Evolutionary conservation across 768 basidiomycete genomes (phyloP), one percentile per base, ranked within the genome.

Genomic region (Suillus placidus): DNA sequence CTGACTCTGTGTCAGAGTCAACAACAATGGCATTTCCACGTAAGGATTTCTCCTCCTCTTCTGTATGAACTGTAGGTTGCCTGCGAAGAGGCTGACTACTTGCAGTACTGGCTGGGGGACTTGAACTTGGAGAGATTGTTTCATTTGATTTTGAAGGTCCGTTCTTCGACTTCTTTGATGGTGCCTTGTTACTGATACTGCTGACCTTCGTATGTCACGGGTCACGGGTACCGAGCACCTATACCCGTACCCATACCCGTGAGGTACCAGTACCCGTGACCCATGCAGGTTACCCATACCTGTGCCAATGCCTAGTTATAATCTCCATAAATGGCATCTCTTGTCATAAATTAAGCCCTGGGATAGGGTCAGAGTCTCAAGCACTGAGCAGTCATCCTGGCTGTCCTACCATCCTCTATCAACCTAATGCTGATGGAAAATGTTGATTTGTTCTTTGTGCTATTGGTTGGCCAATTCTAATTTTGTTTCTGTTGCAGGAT

Each of bases 221-320:
- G 37, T 37, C 37, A 37, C 10, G 2, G 37, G 37, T 12, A 37
- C 37, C 2, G 12, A 37, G 37, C 37, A 10, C 37, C 37, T 38
- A 12, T 38, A 38, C 49, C 49, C 3, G 0, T 51, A 51, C 49
- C 26, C 7, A 7, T 32, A 42, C 40, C 37, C 9, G 8, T 35
- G 34, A 42, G 57, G 26, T 40, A 35, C 60, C 40, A 40, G 13
- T 35, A 61, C 60, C 60, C 14, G 14, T 61, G 60, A 60, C 60
- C 38, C 10, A 3, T 18, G 16, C 13, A 10, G 60, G 60, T 42
- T 60, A 60, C 58, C 37, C 58, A 7, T 42, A 60, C 58, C 58
- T 20, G 3, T 60, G 60, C 42, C 4, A 45, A 45, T 42, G 26
- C 40, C 60, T 61, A 61, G 52, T n/a, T n/a, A n/a, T n/a, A n/a